Percentiles rank a stretch among this genome's conserved stretches.
phyloP scores from a whole-genome alignment of 164 flowering plant species.

The Chimonanthus salicifolius region DNA sequence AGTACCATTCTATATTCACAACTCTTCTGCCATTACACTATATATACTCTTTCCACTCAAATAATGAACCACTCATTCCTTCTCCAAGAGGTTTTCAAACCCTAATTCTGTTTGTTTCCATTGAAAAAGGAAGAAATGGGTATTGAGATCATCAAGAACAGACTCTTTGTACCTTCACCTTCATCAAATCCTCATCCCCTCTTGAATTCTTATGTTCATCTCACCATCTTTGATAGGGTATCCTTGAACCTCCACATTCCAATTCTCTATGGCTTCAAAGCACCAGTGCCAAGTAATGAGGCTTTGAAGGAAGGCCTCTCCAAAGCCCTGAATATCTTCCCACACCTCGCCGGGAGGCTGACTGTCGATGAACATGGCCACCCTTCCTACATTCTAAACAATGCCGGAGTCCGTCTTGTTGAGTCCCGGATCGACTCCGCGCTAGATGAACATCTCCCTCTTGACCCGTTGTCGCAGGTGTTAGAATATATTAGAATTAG shows the following conservation, averaged over 20 bases:
- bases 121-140: slow-evolving; percentile 1
- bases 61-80: too few relatives aligned
- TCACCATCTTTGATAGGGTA: slow-evolving; percentile 16
- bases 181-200: background rate
- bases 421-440: background rate
- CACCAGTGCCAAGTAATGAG: slow-evolving; percentile 9
- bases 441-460: slow-evolving; percentile 7
- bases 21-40: too few relatives aligned
- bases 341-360: slow-evolving; percentile 8
- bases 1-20: too few relatives aligned
- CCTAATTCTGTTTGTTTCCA: too few relatives aligned
- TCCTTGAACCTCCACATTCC: slow-evolving; percentile 7
- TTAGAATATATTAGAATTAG: too few relatives aligned
- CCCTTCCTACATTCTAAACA: slow-evolving; percentile 6
- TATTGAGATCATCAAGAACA: background rate
- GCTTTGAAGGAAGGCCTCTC: slow-evolving; percentile 10
- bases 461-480: background rate
- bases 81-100: too few relatives aligned
- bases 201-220: background rate
- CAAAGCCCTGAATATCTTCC: slow-evolving; percentile 8
- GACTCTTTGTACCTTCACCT: slow-evolving; percentile 3
- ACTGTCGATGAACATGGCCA: background rate
- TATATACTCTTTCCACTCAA: too few relatives aligned
- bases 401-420: slow-evolving; percentile 3
- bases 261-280: slow-evolving; percentile 8